A percentile compares a stretch with the other conserved stretches of the same genome.
Evolutionary conservation across 192 early-diverging fungal species (phyloP).

Genomic region (Linnemannia exigua): DNA sequence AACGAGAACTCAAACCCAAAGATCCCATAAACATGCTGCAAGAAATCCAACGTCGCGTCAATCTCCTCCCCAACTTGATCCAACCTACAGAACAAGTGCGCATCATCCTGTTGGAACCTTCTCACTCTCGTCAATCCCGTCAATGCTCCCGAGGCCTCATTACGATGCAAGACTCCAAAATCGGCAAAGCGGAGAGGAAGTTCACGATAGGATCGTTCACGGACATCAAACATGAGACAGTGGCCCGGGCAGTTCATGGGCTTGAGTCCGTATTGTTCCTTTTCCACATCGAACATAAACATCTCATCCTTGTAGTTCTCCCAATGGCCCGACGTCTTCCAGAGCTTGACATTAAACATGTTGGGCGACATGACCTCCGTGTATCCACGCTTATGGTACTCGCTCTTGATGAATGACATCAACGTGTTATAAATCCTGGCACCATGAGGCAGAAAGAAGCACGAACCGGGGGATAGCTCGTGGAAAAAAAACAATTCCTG

Average conservation of each 20-base stretch:
- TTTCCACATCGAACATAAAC: constrained; percentile 95
- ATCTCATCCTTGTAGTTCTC: constrained; percentile 98
- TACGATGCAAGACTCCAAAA: constrained; percentile 98
- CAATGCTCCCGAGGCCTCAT: constrained; percentile 93
- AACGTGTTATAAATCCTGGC: constrained; percentile 96
- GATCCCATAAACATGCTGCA: constrained; percentile 90
- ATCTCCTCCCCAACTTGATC: constrained; percentile 93
- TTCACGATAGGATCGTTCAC: constrained; percentile 96
- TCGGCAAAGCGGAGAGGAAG: constrained; percentile 98
- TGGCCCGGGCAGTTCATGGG: constrained; percentile 99
- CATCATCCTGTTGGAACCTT: constrained; percentile 99
- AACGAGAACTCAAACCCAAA: constrained; percentile 97
- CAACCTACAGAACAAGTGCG: constrained; percentile 95
- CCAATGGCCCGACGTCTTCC: constrained; percentile 96
- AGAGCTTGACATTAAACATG: constrained; percentile 98
- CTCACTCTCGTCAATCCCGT: constrained; percentile 96
- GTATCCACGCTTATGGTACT: constrained; percentile 94
- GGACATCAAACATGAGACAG: constrained; percentile 95
- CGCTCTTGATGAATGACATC: constrained; percentile 86
- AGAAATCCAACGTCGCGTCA: constrained; percentile 86
- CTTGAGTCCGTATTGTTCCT: constrained; percentile 97
- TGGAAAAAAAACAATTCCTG: constrained; percentile 99
- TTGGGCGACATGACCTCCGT: constrained; percentile 98
- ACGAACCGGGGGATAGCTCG: constrained; percentile 91
- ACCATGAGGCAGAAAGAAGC: constrained; percentile 96